A percentile compares a stretch with the other conserved stretches of the same genome.
Conservation (phyloP, 2,329 filamentous ascomycete genomes). For the Sporothrix humicola region DNA sequence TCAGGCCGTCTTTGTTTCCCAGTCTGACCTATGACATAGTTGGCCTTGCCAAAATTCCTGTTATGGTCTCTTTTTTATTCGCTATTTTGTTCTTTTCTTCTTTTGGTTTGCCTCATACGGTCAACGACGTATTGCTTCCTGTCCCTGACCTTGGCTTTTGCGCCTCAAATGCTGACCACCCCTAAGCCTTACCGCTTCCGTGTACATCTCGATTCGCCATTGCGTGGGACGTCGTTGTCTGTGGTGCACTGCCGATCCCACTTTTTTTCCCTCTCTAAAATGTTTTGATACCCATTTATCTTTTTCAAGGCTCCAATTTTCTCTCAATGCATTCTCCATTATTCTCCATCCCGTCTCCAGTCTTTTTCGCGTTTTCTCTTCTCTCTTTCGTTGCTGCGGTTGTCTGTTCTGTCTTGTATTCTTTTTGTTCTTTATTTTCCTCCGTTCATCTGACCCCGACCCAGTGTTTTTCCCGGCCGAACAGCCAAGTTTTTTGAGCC, state of each 20-base stretch:
- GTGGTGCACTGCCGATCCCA: slow-evolving; percentile 25
- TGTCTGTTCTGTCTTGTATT: neutral
- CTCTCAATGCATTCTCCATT: no score
- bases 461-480: slow-evolving; percentile 21
- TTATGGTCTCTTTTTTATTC: neutral
- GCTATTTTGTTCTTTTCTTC: neutral
- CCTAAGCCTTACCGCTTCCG: neutral
- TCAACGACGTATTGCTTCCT: neutral
- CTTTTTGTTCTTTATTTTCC: neutral
- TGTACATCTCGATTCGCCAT: slow-evolving; percentile 13
- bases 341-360: no score
- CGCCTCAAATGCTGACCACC: neutral
- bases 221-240: slow-evolving; percentile 3
- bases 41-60: neutral
- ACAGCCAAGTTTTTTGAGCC: slow-evolving; percentile 16
- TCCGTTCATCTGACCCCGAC: neutral
- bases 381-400: neutral
- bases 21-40: neutral
- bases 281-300: neutral
- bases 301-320: no score
- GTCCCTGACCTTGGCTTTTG: slow-evolving; percentile 1
- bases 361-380: no score
- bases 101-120: neutral
- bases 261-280: neutral
- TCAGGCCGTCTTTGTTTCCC: slow-evolving; percentile 3